phyloP scores from a whole-genome alignment of 2,329 filamentous ascomycete species.

The Orbilia quercus region DNA sequence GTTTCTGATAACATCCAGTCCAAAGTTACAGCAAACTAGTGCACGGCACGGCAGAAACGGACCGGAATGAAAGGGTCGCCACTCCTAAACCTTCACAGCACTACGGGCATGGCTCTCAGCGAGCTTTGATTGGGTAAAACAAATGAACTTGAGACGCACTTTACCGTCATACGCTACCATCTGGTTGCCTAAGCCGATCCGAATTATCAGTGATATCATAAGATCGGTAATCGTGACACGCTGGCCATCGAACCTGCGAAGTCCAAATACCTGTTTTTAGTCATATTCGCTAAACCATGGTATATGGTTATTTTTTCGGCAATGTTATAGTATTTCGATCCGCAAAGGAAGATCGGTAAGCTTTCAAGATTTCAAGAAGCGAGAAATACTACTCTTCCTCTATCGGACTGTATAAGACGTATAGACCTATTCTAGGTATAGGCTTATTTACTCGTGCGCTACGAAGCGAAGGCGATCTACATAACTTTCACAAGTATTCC shows the following conservation, averaged over 20 bases:
- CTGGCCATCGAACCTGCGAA: neutral
- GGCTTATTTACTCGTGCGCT: no score
- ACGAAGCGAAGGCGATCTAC: neutral
- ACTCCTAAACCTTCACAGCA: neutral
- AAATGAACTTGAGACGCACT: neutral
- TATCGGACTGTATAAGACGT: no score
- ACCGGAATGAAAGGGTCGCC: neutral
- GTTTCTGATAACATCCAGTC: neutral
- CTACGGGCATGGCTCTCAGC: neutral
- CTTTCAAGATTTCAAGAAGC: conserved; percentile 6
- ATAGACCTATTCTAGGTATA: no score
- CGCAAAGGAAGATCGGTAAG: neutral
- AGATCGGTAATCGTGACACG: neutral
- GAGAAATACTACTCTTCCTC: no score
- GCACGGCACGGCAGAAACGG: conserved; percentile 1
- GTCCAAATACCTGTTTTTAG: neutral
- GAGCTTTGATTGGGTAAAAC: neutral
- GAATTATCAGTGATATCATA: conserved; percentile 2
- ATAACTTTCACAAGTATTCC: neutral
- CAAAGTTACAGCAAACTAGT: neutral
- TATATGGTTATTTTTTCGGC: neutral
- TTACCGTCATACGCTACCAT: neutral
- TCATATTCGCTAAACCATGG: neutral
- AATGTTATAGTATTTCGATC: neutral
- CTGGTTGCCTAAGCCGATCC: conserved; percentile 9